phyloP scores from a whole-genome alignment of 768 basidiomycete species.

The Thelephora ganbajun region DNA sequence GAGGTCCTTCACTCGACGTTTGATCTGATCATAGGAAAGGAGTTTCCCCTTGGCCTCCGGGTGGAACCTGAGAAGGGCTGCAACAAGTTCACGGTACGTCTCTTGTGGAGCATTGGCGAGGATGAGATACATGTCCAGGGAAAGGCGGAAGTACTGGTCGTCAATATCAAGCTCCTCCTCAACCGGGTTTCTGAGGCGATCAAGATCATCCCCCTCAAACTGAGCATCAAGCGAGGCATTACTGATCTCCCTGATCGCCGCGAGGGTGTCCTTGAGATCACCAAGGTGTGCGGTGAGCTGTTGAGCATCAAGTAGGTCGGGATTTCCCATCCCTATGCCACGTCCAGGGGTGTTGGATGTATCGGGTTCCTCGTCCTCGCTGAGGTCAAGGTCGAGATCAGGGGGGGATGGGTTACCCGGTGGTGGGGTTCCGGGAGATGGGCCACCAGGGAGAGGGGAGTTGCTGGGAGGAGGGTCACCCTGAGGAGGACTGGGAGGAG shows the following conservation, averaged over 20 bases:
- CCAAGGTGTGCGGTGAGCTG: neutral
- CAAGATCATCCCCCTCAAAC: neutral
- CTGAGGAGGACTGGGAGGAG: too few species aligned
- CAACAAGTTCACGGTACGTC: constrained; percentile 15
- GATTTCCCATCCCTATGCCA: neutral
- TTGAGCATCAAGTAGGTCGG: neutral
- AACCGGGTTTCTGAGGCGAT: constrained; percentile 5
- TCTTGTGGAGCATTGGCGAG: constrained; percentile 18
- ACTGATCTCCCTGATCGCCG: neutral
- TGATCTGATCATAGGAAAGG: constrained; percentile 18
- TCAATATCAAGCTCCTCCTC: neutral
- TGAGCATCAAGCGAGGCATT: neutral
- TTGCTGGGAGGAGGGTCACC: too few species aligned
- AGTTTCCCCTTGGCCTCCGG: constrained; percentile 6
- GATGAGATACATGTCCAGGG: constrained; percentile 19
- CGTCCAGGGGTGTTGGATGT: neutral
- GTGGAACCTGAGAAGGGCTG: constrained; percentile 15
- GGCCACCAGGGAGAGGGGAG: too few species aligned
- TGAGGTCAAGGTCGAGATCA: neutral
- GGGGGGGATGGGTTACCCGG: neutral
- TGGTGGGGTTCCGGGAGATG: neutral
- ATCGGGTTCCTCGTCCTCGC: neutral
- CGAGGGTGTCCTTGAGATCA: neutral
- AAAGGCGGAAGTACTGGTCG: constrained; percentile 13
- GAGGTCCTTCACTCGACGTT: constrained; percentile 14